Percentiles rank a stretch among this genome's conserved stretches.
Conservation (phyloP, 2,329 filamentous ascomycete genomes). For the Nemania sp. region DNA sequence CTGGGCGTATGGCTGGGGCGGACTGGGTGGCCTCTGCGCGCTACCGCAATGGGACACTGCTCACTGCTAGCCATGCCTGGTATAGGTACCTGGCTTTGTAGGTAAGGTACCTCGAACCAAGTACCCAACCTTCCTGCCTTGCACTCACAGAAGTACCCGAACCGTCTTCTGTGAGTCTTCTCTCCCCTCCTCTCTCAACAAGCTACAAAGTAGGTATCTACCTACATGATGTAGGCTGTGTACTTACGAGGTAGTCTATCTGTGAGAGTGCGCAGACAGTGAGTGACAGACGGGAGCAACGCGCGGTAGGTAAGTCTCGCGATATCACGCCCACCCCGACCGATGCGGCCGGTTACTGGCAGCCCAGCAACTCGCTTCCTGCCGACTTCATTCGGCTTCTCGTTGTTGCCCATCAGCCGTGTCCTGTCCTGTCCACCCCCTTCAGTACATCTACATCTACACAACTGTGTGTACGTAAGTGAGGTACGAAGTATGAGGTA, state of each 20-base stretch:
- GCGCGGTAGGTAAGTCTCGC: conserved; percentile 13
- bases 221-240: too few species aligned
- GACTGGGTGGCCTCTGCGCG: conserved; percentile 21
- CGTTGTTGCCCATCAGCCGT: conserved; percentile 2
- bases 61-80: conserved; percentile 1
- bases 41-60: conserved; percentile 20
- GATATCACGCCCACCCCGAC: conserved; percentile 3
- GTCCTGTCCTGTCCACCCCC: not conserved
- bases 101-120: conserved; percentile 1
- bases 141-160: too few species aligned
- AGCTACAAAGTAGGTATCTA: too few species aligned
- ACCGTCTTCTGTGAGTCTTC: too few species aligned
- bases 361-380: conserved; percentile 20
- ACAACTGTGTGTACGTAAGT: conserved; percentile 6
- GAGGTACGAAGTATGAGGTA: conserved; percentile 23
- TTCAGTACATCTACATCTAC: too few species aligned
- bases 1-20: too few species aligned
- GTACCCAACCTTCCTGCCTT: too few species aligned
- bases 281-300: conserved; percentile 10
- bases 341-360: conserved; percentile 21
- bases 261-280: not conserved
- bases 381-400: conserved; percentile 13
- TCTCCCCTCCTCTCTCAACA: too few species aligned
- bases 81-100: too few species aligned
- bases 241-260: too few species aligned